Base-by-base conservation (phyloP, 2,329 filamentous ascomycete genomes). In the Seiridium cupressi region DNA sequence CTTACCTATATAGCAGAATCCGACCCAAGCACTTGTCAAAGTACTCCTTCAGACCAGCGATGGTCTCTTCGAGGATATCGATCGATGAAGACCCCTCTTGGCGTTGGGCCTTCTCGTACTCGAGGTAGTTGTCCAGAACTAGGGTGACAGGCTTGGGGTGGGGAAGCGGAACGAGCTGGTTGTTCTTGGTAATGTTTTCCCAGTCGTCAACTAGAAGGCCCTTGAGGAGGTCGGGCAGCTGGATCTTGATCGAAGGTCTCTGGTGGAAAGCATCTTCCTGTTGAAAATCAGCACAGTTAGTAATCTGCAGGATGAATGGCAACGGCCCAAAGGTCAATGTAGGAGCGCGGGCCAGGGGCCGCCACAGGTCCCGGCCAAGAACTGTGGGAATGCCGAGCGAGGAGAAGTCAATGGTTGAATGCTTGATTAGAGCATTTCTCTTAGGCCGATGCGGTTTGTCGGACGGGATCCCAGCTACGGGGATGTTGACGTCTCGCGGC, bases 141-240 rank as follows among this genome's bases (percentile, higher is more conserved):
- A 86, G 79, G 64, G 84, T 86, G 61, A 95, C 92, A 1, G 94
- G 87, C 56, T 89, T 85, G 35, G 83, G 81, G 51, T 92, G 89
- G 0, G 95, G 95, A 13, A 99, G 81, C 1, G 91, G 89, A 38
- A 97, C 92, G 3, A 98, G 87, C 71, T 94, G 91, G 67, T 92
- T 87, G 72, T 96, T 95, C 78, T 97, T 98, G 60, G 95, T 99
- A 63, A 99, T 88, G 69, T 97, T 96, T 75, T 99, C 95, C 95
- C 95, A 99, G 74, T 99, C 95, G 72, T 99, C 95, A 31, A 99
- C 95, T 3, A 99, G 86, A 63, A 96, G 84, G 13, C 91, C 92
- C 79, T 98, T 97, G 65, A 99, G 83, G 65, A 90, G 87, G 71
- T 98, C 95, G 0, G 95, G 93, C 64, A 98, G 88, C 55, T 89